phyloP scores from a whole-genome alignment of 805 yeast species.

The Lipomyces sp. region DNA sequence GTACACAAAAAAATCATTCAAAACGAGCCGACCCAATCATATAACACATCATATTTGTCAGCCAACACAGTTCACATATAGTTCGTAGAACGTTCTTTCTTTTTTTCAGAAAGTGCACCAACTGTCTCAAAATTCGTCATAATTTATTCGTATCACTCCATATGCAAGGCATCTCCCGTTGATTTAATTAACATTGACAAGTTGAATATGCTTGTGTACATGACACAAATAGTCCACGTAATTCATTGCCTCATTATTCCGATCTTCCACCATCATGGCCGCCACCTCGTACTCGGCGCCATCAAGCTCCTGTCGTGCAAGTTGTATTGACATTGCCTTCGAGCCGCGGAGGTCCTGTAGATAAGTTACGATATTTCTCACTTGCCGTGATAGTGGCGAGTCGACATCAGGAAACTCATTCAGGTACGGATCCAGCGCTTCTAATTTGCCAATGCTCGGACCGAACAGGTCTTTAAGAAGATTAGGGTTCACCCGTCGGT shows the following conservation, averaged over 20 bases:
- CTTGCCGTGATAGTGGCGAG: conserved; percentile 70
- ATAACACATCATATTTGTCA: background rate
- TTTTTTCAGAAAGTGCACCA: background rate
- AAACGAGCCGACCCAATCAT: background rate
- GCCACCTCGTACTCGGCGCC: conserved; percentile 61
- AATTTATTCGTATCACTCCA: conserved; percentile 2
- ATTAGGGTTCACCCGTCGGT: conserved; percentile 66
- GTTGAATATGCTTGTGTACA: conserved; percentile 61
- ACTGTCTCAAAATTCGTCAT: background rate
- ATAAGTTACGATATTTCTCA: conserved; percentile 63
- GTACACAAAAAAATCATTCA: background rate
- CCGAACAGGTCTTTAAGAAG: conserved; percentile 80
- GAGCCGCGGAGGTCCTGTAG: conserved; percentile 52
- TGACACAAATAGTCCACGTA: conserved; percentile 70
- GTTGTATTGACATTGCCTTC: conserved; percentile 56
- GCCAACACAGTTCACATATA: background rate
- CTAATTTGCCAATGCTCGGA: conserved; percentile 49
- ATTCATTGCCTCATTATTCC: conserved; percentile 57
- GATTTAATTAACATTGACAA: conserved; percentile 3
- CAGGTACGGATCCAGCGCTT: conserved; percentile 54
- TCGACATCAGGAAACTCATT: conserved; percentile 72
- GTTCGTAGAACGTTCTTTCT: background rate
- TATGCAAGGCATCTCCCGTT: background rate
- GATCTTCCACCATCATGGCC: conserved; percentile 75
- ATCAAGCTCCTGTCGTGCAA: conserved; percentile 70